Evolutionary conservation across 2,329 filamentous ascomycete genomes (phyloP).

Genomic region (Ascosphaera pollenicola): DNA sequence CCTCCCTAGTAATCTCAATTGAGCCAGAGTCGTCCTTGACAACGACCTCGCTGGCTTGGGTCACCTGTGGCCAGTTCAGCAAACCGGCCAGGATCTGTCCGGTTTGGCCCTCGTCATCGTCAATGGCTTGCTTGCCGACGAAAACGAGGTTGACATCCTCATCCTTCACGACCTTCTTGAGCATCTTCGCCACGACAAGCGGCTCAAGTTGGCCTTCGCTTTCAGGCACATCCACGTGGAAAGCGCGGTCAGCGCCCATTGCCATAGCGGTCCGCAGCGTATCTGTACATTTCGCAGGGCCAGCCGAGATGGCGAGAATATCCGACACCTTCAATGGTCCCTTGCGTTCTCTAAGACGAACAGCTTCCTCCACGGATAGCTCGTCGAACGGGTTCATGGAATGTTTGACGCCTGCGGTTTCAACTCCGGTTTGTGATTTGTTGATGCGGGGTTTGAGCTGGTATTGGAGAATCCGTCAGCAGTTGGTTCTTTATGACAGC

Average conservation of each 20-base stretch:
- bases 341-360: slow-evolving; percentile 80
- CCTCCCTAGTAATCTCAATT: slow-evolving; percentile 68
- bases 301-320: slow-evolving; percentile 75
- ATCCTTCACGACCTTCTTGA: slow-evolving; percentile 55
- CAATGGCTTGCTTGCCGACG: slow-evolving; percentile 93
- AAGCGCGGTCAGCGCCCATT: slow-evolving; percentile 84
- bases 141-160: slow-evolving; percentile 84
- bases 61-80: slow-evolving; percentile 83
- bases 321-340: slow-evolving; percentile 59
- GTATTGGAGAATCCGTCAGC: not conserved
- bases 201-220: slow-evolving; percentile 48
- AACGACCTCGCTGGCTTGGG: slow-evolving; percentile 68
- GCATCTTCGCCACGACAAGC: slow-evolving; percentile 74
- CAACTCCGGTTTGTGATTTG: slow-evolving; percentile 60
- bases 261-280: slow-evolving; percentile 92
- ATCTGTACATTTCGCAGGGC: slow-evolving; percentile 70
- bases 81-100: slow-evolving; percentile 94
- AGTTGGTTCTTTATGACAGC: too few species aligned
- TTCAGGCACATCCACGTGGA: slow-evolving; percentile 67
- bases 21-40: slow-evolving; percentile 44
- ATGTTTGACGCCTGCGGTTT: slow-evolving; percentile 86
- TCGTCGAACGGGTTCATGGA: slow-evolving; percentile 99
- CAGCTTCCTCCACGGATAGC: slow-evolving; percentile 88
- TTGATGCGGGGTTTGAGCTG: slow-evolving; percentile 51
- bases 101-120: slow-evolving; percentile 88